Evolutionary conservation across 768 basidiomycete genomes (phyloP).

Genomic region (Sporobolomyces pararoseus): DNA sequence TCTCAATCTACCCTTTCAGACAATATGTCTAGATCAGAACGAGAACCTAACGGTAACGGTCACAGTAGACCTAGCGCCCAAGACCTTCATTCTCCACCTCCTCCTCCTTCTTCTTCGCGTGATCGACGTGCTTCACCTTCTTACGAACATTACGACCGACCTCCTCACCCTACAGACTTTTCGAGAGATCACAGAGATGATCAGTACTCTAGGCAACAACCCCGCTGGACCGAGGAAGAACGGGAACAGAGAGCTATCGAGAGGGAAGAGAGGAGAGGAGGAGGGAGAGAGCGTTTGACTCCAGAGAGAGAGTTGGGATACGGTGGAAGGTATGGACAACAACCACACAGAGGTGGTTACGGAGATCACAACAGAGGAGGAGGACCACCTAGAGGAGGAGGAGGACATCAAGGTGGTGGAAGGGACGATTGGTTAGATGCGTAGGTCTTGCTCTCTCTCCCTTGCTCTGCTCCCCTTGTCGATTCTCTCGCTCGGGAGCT

Average conservation of each 20-base stretch:
- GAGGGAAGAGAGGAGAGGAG: constrained; percentile 4
- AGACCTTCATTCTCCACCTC: background rate
- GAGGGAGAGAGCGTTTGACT: constrained; percentile 13
- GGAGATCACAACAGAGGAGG: background rate
- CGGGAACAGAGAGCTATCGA: constrained; percentile 19
- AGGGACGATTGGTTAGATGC: constrained; percentile 63
- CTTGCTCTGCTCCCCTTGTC: too few species aligned
- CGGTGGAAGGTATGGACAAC: background rate
- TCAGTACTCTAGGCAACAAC: too few species aligned
- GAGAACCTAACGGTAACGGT: too few species aligned
- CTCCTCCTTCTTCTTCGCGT: background rate
- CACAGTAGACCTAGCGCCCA: background rate
- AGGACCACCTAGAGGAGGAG: background rate
- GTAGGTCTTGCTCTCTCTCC: constrained; percentile 50
- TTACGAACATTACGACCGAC: constrained; percentile 20
- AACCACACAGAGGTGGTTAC: background rate
- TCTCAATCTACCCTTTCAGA: background rate
- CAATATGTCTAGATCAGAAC: too few species aligned
- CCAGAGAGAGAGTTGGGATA: constrained; percentile 34
- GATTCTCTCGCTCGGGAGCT: too few species aligned
- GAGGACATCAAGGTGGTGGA: constrained; percentile 29
- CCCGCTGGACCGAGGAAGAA: constrained; percentile 7
- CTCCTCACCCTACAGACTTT: background rate
- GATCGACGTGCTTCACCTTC: constrained; percentile 19
- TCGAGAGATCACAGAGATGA: background rate